A percentile compares a stretch with the other conserved stretches of the same genome.
phyloP scores from a whole-genome alignment of 177 flowering plant genomes.

The Telopea speciosissima region DNA sequence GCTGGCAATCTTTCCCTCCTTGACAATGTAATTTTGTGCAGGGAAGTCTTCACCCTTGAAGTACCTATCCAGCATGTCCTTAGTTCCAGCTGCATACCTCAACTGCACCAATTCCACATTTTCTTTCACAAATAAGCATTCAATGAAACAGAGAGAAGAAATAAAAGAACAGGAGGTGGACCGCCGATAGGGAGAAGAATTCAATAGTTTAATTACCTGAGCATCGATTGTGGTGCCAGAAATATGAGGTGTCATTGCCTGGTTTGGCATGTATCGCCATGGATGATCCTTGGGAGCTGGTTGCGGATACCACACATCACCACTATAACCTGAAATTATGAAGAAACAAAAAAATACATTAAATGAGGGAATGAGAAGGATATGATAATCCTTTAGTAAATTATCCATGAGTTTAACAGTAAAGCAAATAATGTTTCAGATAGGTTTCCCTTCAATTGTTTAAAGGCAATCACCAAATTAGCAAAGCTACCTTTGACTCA shows the following conservation, averaged over 20 bases:
- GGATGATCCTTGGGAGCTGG: constrained; percentile 99
- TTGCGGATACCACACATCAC: constrained; percentile 98
- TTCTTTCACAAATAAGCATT: background rate
- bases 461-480: no score
- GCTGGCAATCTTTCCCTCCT: constrained; percentile 81
- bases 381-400: background rate
- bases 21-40: constrained; percentile 77
- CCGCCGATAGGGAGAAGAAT: background rate
- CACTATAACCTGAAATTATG: constrained; percentile 64
- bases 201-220: constrained; percentile 41
- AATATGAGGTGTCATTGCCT: constrained; percentile 97
- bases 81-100: constrained; percentile 87
- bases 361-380: background rate
- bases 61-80: constrained; percentile 92
- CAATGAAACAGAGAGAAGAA: background rate
- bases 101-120: constrained; percentile 41
- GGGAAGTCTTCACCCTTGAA: constrained; percentile 98
- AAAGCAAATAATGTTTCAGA: no score
- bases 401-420: no score
- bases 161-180: background rate
- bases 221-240: constrained; percentile 99
- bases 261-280: constrained; percentile 98
- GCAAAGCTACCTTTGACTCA: no score
- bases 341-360: background rate
- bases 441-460: no score